Base-by-base conservation (phyloP, 768 basidiomycete species). In the Rhodosporidiobolus odoratus region DNA sequence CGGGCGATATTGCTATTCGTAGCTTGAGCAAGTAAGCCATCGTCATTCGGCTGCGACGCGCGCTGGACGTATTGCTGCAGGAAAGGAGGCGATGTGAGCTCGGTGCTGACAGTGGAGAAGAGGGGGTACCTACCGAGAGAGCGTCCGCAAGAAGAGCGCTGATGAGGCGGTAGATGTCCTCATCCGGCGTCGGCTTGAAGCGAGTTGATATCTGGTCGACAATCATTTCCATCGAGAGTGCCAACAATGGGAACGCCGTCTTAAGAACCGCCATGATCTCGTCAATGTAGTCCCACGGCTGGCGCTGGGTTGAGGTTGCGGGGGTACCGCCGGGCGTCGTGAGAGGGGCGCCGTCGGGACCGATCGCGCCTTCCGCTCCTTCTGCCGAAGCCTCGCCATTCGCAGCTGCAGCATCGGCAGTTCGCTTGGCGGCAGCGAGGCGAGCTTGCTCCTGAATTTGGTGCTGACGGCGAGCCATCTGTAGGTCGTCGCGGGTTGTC, bases 191-290 rank as follows among this genome's bases (percentile, higher is more conserved):
- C 3, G 89, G 86, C 79, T 96, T 95, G 82, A 97, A 95, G 61
- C 92, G 86, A 68, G 87, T 85, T 30, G 87, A 84, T 73, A 99
- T 89, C 80, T 97, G 93, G 74, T 99, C 96, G 7, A 94, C 89
- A 85, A 97, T 89, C 23, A 92, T 94, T 81, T 99, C 96, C 84
- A 99, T 84, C 66, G 92, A 96, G 30, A 98, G 83, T 38, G 95
- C 91, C 43, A 99, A 84, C 12, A 99, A 84, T 0, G 96, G 96
- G 83, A 94, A 96, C 0, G 91, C 88, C 0, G 95, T 96, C 82
- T 99, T 98, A 76, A 98, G 83, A 45, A 91, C 87, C 78, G 93
- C 89, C 50, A 93, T 86, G 66, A 98, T 86, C 77, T 98, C 96
- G 30, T 99, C 96, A 12, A 96, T 87, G 75, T 89, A 85, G 63